Base-by-base conservation (phyloP, 805 yeast species). In the Candida silvatica region DNA sequence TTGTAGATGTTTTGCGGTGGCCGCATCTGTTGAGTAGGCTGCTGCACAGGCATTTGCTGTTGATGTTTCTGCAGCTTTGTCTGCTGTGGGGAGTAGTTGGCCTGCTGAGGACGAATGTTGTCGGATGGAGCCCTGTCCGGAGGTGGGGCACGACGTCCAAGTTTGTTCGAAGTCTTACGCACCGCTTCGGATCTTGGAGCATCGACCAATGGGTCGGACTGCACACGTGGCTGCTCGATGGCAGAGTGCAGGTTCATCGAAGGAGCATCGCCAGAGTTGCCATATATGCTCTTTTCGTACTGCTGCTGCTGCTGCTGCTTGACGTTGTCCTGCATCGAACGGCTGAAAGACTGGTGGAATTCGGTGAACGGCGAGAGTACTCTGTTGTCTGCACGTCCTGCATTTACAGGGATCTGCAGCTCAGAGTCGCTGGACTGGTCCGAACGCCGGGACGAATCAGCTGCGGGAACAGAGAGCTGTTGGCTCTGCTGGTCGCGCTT, bases 281-380 rank as follows among this genome's bases (percentile, higher is more conserved):
- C n/a, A n/a, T n/a, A n/a, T n/a, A n/a, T 27, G 29, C 29, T 9
- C 14, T n/a, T 27, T 8, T 27, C 14, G 6, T 5, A n/a, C 23
- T 11, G 24, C 18, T 18, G 17, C 7, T 12, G 11, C 2, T 29
- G 14, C 2, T 27, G 18, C 17, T 31, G 20, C 16, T 19, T 19
- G 17, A 31, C 11, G 37, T 35, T 29, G 37, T 38, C 40, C 29
- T 51, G 45, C 43, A 57, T 46, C 2, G 61, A 46, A 19, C 44
- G 46, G 16, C 46, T 49, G 37, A 48, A 54, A 25, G 56, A 49
- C 9, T 45, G 44, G 34, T 58, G 52, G 47, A 58, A 59, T 19
- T 51, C 61, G 3, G 62, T 48, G 39, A 56, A 58, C 28, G 66
- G 64, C 2, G 65, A 60, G 18, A 58, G 32, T 6, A 45, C 46